These are phyloP conservation scores for Aureobasidium sp. DNA, from an alignment of 2,329 filamentous ascomycete genomes.

Conservation along the genomic window DNA sequence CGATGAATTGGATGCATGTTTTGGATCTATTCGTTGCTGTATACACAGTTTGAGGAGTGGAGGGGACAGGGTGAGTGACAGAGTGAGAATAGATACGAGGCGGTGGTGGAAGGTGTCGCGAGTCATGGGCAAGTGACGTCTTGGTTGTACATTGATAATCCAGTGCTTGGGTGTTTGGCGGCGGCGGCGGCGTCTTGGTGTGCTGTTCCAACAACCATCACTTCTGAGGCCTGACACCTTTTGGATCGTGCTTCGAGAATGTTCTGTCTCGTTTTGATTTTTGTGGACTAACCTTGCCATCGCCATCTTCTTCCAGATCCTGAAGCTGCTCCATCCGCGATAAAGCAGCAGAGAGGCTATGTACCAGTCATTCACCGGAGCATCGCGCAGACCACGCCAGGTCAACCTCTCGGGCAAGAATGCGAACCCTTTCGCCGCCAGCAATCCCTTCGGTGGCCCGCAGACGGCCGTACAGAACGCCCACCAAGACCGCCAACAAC, in stretches of 20 bases:
- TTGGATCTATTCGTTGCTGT: too few relatives aligned
- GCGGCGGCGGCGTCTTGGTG: not conserved
- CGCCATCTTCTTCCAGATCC: not conserved
- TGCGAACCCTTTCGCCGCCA: slow-evolving; percentile 67
- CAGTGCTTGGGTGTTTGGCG: not conserved
- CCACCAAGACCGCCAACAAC: slow-evolving; percentile 73
- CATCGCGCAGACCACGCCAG: slow-evolving; percentile 74
- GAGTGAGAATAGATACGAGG: too few relatives aligned
- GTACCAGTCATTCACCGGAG: slow-evolving; percentile 90
- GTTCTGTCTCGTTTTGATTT: not conserved
- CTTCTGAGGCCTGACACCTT: not conserved
- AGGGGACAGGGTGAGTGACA: not conserved
- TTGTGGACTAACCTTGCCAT: not conserved
- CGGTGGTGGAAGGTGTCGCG: not conserved
- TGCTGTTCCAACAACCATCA: not conserved
- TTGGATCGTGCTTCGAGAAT: not conserved
- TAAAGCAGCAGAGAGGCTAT: slow-evolving; percentile 42
- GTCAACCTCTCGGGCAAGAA: slow-evolving; percentile 88
- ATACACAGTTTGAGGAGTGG: not conserved
- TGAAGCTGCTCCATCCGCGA: not conserved
- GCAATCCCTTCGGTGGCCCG: slow-evolving; percentile 51
- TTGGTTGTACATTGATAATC: slow-evolving; percentile 11
- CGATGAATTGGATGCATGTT: not conserved
- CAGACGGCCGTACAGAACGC: slow-evolving; percentile 77
- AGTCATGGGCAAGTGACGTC: slow-evolving; percentile 9